These are phyloP conservation scores for Citrus inodora DNA, from an alignment of 345 rosid species.

Conservation along the genomic window DNA sequence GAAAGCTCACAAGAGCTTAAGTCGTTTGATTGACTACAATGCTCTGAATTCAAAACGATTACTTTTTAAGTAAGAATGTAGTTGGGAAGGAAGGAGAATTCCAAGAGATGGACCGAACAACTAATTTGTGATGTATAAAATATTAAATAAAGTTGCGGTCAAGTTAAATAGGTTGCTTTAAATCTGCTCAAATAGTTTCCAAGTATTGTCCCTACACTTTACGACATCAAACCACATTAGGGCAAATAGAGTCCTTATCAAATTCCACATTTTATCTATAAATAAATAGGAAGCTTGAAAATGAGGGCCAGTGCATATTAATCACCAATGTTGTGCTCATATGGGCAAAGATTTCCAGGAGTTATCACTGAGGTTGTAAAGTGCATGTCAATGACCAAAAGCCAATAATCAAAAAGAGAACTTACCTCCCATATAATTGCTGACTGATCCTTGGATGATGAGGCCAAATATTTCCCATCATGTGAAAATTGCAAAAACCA, in stretches of 20 bases:
- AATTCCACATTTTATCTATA: not conserved
- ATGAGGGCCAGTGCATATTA: not conserved
- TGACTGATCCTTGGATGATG: constrained; percentile 58
- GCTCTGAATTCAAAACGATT: not conserved
- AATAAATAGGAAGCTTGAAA: not conserved
- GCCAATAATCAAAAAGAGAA: not conserved
- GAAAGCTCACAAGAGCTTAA: not conserved
- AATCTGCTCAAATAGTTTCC: not conserved
- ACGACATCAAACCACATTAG: not conserved
- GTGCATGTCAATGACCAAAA: not conserved
- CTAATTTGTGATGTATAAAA: not conserved
- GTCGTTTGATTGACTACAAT: not conserved
- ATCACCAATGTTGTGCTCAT: not conserved
- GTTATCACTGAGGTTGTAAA: not conserved
- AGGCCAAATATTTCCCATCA: constrained; percentile 66
- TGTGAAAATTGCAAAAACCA: constrained; percentile 79
- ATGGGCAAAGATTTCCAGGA: not conserved
- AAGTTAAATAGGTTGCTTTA: not conserved
- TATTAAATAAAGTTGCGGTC: not conserved
- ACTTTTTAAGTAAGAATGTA: not conserved
- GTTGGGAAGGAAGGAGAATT: not conserved
- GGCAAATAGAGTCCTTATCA: not conserved
- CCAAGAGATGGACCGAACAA: not conserved
- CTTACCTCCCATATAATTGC: constrained; percentile 74
- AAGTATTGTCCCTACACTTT: not conserved